phyloP scores from a whole-genome alignment of 2,329 filamentous ascomycete species.

The Colletotrichum musae region DNA sequence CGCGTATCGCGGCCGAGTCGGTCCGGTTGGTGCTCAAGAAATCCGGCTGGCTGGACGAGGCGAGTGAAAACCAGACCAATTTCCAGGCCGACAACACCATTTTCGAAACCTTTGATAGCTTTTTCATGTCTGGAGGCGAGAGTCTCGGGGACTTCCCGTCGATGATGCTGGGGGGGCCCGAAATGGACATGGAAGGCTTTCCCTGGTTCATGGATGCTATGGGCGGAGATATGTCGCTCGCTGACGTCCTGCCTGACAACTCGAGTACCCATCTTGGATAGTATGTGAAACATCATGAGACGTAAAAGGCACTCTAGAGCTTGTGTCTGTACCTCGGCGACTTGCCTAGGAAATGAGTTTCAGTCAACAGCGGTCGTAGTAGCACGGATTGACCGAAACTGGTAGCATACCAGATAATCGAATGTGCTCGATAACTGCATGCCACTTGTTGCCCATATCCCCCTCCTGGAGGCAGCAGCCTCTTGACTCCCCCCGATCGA shows the following conservation, averaged over 20 bases:
- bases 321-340: no score
- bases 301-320: no score
- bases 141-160: neutral
- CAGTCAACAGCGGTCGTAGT: no score
- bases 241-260: neutral
- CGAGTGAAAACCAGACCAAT: neutral
- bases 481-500: no score
- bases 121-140: slow-evolving; percentile 4
- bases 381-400: no score
- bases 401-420: no score
- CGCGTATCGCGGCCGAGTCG: slow-evolving; percentile 18
- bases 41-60: slow-evolving; percentile 13
- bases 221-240: neutral
- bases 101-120: neutral
- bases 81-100: neutral
- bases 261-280: neutral
- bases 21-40: slow-evolving; percentile 19
- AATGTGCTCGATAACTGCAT: no score
- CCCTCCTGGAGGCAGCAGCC: no score
- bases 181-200: slow-evolving; percentile 3
- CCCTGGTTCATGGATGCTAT: neutral
- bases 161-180: neutral
- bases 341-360: no score
- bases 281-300: neutral
- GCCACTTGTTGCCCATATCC: no score